Conservation (phyloP, 2,329 filamentous ascomycete genomes). For the Fusarium temperatum region DNA sequence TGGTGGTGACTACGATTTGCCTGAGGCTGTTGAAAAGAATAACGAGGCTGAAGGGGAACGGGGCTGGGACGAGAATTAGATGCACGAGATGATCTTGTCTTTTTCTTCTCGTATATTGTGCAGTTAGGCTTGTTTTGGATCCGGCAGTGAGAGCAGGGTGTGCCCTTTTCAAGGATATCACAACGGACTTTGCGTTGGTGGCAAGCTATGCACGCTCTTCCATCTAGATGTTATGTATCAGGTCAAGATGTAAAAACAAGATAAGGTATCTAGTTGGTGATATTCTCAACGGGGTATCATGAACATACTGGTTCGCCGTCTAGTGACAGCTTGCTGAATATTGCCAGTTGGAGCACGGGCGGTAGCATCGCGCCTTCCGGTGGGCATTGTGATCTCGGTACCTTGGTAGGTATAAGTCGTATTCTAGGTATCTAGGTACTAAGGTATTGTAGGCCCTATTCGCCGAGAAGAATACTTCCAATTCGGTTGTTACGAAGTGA, state of each 20-base stretch:
- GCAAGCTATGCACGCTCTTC: conserved; percentile 57
- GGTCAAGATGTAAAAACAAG: not conserved
- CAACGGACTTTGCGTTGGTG: conserved; percentile 62
- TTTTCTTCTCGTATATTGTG: conserved; percentile 60
- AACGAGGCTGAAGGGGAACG: conserved; percentile 57
- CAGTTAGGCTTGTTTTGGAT: conserved; percentile 53
- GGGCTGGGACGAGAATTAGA: conserved; percentile 40
- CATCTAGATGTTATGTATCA: conserved; percentile 36
- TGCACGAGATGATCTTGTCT: conserved; percentile 47
- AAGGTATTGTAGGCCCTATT: not conserved
- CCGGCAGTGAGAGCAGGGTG: conserved; percentile 59
- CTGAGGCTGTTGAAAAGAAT: conserved; percentile 41
- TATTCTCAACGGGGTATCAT: not conserved
- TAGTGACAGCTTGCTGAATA: not conserved
- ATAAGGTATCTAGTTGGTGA: too few species aligned
- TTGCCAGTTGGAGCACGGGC: not conserved
- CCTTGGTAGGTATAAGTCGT: not conserved
- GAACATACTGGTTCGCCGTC: conserved; percentile 27
- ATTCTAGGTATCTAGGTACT: too few species aligned
- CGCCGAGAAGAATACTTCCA: conserved; percentile 10
- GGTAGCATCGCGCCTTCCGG: not conserved
- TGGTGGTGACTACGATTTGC: not conserved
- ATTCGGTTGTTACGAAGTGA: not conserved
- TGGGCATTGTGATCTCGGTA: conserved; percentile 9
- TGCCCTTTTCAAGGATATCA: conserved; percentile 56